Conservation (phyloP, 148 eudicot genomes). For the Vaccinium darrowii region DNA sequence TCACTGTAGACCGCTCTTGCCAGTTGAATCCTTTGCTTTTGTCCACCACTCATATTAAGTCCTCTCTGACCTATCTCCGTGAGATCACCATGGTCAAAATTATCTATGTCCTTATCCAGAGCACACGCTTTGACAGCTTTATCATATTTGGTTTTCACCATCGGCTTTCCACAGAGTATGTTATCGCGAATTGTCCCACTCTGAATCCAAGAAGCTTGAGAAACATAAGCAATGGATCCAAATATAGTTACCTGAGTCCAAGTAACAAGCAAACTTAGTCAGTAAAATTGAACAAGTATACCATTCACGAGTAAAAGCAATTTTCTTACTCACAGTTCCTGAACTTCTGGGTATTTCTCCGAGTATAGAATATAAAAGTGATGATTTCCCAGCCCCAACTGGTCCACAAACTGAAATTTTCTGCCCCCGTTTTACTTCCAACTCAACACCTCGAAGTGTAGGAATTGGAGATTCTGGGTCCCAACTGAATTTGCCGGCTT, state of each 20-base stretch:
- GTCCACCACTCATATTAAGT: constrained; percentile 62
- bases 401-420: constrained; percentile 66
- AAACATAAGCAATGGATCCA: constrained; percentile 61
- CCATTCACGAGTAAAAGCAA: not conserved
- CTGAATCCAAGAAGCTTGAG: constrained; percentile 59
- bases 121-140: constrained; percentile 45
- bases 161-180: constrained; percentile 47
- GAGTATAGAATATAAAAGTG: constrained; percentile 54
- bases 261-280: not conserved
- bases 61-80: constrained; percentile 68
- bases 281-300: not conserved
- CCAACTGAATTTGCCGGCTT: constrained; percentile 48
- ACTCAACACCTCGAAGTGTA: constrained; percentile 33
- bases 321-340: constrained; percentile 42
- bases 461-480: constrained; percentile 29
- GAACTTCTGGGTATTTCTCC: constrained; percentile 53
- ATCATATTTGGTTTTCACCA: constrained; percentile 43
- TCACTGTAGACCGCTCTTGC: constrained; percentile 57
- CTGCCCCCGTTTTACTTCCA: constrained; percentile 34
- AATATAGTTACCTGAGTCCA: constrained; percentile 34
- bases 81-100: constrained; percentile 49
- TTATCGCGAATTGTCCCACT: constrained; percentile 60
- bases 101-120: constrained; percentile 44
- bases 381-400: constrained; percentile 71
- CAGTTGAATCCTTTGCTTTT: constrained; percentile 59